Percentiles rank a stretch among this genome's conserved stretches.
These are phyloP conservation scores for Pisolithus albus DNA, from an alignment of 768 basidiomycete genomes.

Conservation along the genomic window DNA sequence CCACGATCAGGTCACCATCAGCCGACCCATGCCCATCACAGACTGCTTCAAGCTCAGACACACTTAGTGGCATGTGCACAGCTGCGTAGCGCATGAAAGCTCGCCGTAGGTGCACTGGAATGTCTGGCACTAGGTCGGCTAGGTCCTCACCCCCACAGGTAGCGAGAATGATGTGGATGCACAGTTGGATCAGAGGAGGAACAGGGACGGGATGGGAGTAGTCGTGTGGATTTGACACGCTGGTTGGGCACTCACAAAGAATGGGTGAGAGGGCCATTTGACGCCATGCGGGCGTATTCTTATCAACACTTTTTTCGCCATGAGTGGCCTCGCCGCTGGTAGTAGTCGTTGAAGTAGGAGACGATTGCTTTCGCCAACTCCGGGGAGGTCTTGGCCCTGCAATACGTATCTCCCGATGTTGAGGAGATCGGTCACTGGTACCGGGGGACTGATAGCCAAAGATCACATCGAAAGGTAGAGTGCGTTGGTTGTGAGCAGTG, in stretches of 20 bases:
- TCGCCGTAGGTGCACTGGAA: constrained; percentile 55
- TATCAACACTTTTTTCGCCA: constrained; percentile 4
- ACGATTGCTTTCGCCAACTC: constrained; percentile 44
- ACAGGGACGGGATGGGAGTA: constrained; percentile 18
- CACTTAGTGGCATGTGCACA: constrained; percentile 48
- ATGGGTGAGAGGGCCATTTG: constrained; percentile 49
- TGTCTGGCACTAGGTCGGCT: constrained; percentile 39
- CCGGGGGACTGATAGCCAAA: constrained; percentile 14
- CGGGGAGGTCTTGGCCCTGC: constrained; percentile 50
- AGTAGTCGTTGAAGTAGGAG: neutral
- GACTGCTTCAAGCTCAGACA: constrained; percentile 43
- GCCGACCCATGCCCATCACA: constrained; percentile 45
- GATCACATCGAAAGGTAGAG: constrained; percentile 39
- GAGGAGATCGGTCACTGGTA: neutral
- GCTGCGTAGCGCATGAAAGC: constrained; percentile 54
- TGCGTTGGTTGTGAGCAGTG: constrained; percentile 34
- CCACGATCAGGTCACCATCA: constrained; percentile 58
- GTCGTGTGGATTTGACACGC: neutral
- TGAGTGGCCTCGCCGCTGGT: neutral
- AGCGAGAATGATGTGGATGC: constrained; percentile 43
- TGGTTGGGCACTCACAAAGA: constrained; percentile 18
- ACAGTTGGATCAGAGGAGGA: constrained; percentile 51
- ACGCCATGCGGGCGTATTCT: constrained; percentile 41
- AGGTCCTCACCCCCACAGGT: constrained; percentile 38
- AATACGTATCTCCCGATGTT: constrained; percentile 13